Evolutionary conservation across 2,329 filamentous ascomycete genomes (phyloP).

Genomic region (Fragosphaeria purpurea): DNA sequence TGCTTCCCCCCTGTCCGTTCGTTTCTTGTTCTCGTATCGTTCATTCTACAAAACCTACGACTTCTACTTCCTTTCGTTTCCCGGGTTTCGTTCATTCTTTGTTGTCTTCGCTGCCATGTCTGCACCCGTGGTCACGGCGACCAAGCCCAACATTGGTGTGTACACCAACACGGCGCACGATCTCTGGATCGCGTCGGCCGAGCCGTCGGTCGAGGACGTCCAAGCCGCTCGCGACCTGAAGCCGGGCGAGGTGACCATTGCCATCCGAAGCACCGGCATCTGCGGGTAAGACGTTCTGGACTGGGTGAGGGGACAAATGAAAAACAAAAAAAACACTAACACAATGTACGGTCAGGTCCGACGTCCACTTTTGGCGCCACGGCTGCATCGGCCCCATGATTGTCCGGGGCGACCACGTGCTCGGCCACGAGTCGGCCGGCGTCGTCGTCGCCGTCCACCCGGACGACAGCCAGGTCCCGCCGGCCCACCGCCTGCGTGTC

Average conservation of each 20-base stretch:
- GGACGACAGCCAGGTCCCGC: slow-evolving; percentile 7
- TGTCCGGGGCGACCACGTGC: slow-evolving; percentile 76
- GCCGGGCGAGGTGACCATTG: slow-evolving; percentile 76
- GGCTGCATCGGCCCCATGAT: slow-evolving; percentile 96
- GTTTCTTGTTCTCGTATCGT: no score
- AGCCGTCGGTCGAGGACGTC: slow-evolving; percentile 66
- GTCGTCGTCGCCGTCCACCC: slow-evolving; percentile 69
- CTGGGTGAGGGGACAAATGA: no score
- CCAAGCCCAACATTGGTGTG: slow-evolving; percentile 87
- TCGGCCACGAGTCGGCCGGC: slow-evolving; percentile 89
- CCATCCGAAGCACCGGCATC: slow-evolving; percentile 89
- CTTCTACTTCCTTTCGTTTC: no score
- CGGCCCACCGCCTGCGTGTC: slow-evolving; percentile 63
- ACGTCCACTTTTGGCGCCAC: slow-evolving; percentile 95
- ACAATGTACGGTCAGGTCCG: no score
- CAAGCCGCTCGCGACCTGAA: slow-evolving; percentile 56
- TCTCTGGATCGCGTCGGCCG: slow-evolving; percentile 74
- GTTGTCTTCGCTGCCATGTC: no score
- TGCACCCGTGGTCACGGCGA: slow-evolving; percentile 28
- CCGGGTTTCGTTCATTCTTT: no score
- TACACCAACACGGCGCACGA: slow-evolving; percentile 92
- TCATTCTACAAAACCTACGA: no score
- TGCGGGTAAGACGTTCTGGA: slow-evolving; percentile 63
- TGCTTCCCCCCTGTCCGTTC: no score
- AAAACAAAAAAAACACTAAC: no score